Base-by-base conservation (phyloP, 305 asterid species). In the Lippia alba region DNA sequence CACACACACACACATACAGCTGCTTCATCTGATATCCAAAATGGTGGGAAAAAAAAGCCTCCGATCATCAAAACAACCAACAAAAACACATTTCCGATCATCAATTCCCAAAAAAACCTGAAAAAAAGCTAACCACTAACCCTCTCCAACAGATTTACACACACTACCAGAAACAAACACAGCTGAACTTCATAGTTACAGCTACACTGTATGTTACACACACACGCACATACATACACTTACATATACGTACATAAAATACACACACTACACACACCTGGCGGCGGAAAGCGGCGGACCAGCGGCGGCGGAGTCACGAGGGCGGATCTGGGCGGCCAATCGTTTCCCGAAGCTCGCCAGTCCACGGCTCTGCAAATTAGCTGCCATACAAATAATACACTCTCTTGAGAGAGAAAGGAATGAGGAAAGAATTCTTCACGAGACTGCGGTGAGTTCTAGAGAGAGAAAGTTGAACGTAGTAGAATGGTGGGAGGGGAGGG, bases 341-440 rank as follows among this genome's bases (percentile, higher is more conserved):
- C 83, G 85, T 72, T 80, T 89, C 54, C 92, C 92, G 6, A 89
- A 79, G 77, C 65, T 83, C 70, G 71, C 84, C 63, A 87, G 61
- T 79, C 85, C 83, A 53, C 87, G 80, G 72, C 73, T 51, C 79
- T 74, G 89, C 79, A 79, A 78, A 82, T 77, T 78, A 84, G 88
- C 86, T 73, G 96, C 96, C 96, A 89, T 89, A 76, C 85, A 87
- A 87, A 39, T 63, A 70, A 4, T 7, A 15, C 16, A 53, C 32
- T 32, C 53, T 39, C 32, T 63, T 5, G 9, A 56, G 12, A 33
- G 53, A 61, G 44, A 18, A 66, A 66, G 30, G 30, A 54, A 16
- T 18, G 12, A 4, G 18, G 2, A 24, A 32, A 63, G 69, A 32
- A 48, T 51, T 16, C 40, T 40, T 14, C 9, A 36, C 12, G 54